Base-by-base conservation (phyloP, 352 stramenopile species). In the Pythium plurisporium region DNA sequence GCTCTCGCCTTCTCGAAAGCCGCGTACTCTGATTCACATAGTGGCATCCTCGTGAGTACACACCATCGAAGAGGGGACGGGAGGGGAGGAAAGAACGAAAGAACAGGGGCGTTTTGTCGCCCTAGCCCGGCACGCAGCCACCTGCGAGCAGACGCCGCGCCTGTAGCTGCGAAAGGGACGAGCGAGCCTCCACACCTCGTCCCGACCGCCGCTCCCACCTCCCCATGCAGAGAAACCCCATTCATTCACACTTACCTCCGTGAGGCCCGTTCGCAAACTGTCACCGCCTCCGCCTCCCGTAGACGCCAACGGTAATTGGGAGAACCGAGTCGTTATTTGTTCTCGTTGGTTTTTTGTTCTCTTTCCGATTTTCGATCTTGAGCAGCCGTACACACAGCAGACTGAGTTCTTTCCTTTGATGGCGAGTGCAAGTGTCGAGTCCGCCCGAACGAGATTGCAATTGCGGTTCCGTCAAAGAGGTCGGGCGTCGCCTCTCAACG, bases 131-230 rank as follows among this genome's bases (percentile, higher is more conserved):
- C n/a, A n/a, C n/a, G 41, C 19, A 20, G 41, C 17, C 17, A 19
- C 17, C 12, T 29, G 11, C 20, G 41, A 20, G 22, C n/a, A 26
- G 20, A 29, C 42, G 42, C 48, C 26, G 33, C 3, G 48, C 9
- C 10, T 12, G 4, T 48, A 47, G 31, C 11, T 57, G 49, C 20
- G 49, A 57, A 22, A 57, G 36, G 48, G 49, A 17, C 22, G 3
- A 34, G 44, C 53, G 54, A 40, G 54, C 53, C 43, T n/a, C n/a
- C n/a, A n/a, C 43, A 61, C 54, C 31, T 61, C 42, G 43, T 27
- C 43, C 33, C 31, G 40, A 12, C 19, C 26, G 22, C n/a, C 31
- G 6, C 30, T 17, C 17, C 10, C 20, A 6, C 27, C 29, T n/a
- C 15, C 25, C 36, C 46, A 40, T 43, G 25, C 31, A 44, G 20